Evolutionary conservation across 78 protist species (phyloP), one percentile per base, ranked within the genome.

Genomic region (Dictyostelium brefeldianum): DNA sequence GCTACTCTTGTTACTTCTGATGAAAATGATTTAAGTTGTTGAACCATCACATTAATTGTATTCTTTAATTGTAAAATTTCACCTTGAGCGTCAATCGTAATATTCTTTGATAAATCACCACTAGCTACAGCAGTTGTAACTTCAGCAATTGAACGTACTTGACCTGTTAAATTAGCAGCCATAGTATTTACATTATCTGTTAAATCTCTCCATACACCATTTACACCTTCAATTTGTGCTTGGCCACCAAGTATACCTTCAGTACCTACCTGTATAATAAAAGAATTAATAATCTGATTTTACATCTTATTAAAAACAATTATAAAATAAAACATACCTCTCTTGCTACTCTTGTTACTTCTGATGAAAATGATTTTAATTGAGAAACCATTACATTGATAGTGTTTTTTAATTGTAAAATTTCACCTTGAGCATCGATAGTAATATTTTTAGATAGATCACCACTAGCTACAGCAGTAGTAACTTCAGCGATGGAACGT

Each of bases 241-340:
- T 84, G 91, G 22, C 92, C 92, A 31, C 92, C 92, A 9, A 85
- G 15, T 15, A 46, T 85, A 77, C 92, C 92, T 85, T 85, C 92
- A 5, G 92, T 85, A 56, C 92, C 92, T 53, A 36, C 43, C 43
- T 36, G 2, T 36, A 3, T 36, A 36, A 36, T 36, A 3, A 36
- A 36, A 36, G 1, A 2, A 36, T 36, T 36, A 36, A 36, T 36
- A 36, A 36, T 36, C 22, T 36, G 43, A 36, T 3, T 36, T 36
- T 36, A 36, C 2, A 36, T 36, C n/a, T 36, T 36, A 2, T 36
- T 36, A 36, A 36, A 36, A 36, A 36, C 2, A 36, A 36, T 36
- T 36, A 36, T 36, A 36, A 36, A 36, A n/a, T n/a, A n/a, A n/a
- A 36, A 36, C 43, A 36, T 36, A 85, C 92, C 57, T 85, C 83